phyloP scores from a whole-genome alignment of 495 filamentous ascomycete genomes.

The Penicillium tannophilum region DNA sequence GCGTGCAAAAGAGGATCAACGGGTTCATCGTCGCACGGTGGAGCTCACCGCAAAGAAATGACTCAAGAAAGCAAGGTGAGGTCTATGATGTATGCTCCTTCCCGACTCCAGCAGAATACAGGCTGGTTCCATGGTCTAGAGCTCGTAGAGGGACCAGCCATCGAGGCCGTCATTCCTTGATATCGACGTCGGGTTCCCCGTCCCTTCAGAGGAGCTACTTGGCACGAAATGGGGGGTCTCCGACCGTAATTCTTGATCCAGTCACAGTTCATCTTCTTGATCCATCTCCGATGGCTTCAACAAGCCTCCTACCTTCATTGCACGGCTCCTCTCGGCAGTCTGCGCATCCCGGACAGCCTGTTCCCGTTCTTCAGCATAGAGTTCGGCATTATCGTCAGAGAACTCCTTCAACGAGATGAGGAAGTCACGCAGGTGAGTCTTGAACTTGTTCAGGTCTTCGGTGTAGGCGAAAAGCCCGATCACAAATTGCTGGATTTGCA shows the following conservation, averaged over 20 bases:
- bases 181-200: conserved; percentile 9
- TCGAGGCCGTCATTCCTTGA: conserved; percentile 34
- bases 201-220: conserved; percentile 14
- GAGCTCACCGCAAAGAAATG: conserved; percentile 1
- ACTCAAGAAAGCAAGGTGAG: neutral
- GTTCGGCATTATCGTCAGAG: conserved; percentile 76
- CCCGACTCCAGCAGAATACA: conserved; percentile 3
- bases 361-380: conserved; percentile 95
- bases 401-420: conserved; percentile 97
- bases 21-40: neutral
- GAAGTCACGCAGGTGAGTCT: conserved; percentile 93
- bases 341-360: conserved; percentile 76
- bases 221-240: conserved; percentile 45
- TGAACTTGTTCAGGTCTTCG: conserved; percentile 83
- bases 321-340: conserved; percentile 78
- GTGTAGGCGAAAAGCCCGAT: conserved; percentile 82
- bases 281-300: conserved; percentile 93
- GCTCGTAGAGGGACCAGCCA: conserved; percentile 45
- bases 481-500: conserved; percentile 87
- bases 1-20: conserved; percentile 8
- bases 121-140: conserved; percentile 24
- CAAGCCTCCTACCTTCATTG: conserved; percentile 89
- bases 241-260: conserved; percentile 63
- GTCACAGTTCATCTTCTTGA: conserved; percentile 91
- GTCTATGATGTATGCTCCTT: conserved; percentile 14